A percentile compares a stretch with the other conserved stretches of the same genome.
phyloP scores from a whole-genome alignment of 2,329 filamentous ascomycete genomes.

The Xylaria sp. region DNA sequence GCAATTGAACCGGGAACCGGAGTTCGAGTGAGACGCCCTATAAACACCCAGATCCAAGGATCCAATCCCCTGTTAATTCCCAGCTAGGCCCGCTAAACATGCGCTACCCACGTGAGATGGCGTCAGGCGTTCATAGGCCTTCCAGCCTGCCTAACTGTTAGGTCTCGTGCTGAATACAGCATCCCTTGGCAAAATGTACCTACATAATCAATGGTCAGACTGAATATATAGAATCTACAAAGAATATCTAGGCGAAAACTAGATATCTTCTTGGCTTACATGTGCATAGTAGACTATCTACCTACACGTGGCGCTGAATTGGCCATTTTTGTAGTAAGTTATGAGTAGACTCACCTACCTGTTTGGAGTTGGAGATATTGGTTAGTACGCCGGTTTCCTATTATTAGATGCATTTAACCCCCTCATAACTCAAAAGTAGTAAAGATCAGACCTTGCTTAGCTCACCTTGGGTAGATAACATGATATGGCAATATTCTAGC shows the following conservation, averaged over 20 bases:
- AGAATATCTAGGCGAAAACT: too few relatives aligned
- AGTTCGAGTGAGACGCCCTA: background rate
- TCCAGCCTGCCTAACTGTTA: background rate
- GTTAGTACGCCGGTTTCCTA: background rate
- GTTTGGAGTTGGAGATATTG: slow-evolving; percentile 13
- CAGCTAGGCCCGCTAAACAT: background rate
- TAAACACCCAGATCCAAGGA: background rate
- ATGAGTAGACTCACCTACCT: background rate
- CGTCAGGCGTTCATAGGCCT: background rate
- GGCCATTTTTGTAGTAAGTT: background rate
- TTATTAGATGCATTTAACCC: slow-evolving; percentile 1
- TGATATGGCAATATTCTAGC: background rate
- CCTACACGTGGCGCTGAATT: background rate
- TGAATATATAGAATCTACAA: too few relatives aligned
- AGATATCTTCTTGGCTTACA: too few relatives aligned
- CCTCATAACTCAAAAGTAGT: slow-evolving; percentile 2
- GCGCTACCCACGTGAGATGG: background rate
- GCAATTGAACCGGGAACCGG: background rate
- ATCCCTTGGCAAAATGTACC: too few relatives aligned
- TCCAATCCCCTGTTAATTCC: background rate
- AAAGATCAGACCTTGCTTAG: slow-evolving; percentile 10
- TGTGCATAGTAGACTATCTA: too few relatives aligned
- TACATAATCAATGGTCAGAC: too few relatives aligned
- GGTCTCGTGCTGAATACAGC: too few relatives aligned
- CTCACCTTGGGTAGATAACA: background rate